Evolutionary conservation across 2,329 filamentous ascomycete genomes (phyloP).

Genomic region (Lachnellula hyalina): DNA sequence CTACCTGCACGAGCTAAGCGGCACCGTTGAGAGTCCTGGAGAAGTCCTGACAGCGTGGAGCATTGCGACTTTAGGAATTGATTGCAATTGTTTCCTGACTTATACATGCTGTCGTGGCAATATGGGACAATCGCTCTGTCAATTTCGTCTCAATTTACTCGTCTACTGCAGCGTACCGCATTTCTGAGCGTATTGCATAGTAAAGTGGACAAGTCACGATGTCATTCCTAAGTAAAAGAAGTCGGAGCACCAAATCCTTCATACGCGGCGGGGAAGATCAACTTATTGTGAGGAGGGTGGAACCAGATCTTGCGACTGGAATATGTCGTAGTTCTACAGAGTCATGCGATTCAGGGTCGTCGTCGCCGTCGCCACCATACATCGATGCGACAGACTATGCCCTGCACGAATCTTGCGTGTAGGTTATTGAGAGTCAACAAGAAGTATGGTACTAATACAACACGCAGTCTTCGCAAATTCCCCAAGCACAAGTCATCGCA

Average conservation of each 20-base stretch:
- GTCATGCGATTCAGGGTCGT: slow-evolving; percentile 12
- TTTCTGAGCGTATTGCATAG: background rate
- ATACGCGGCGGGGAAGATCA: slow-evolving; percentile 22
- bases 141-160: slow-evolving; percentile 7
- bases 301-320: slow-evolving; percentile 1
- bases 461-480: slow-evolving; percentile 22
- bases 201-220: slow-evolving; percentile 9
- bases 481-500: slow-evolving; percentile 27
- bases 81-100: slow-evolving; percentile 7
- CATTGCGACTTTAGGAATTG: background rate
- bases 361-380: slow-evolving; percentile 10
- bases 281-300: slow-evolving; percentile 14
- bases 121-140: slow-evolving; percentile 12
- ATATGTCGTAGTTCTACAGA: slow-evolving; percentile 7
- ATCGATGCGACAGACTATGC: slow-evolving; percentile 15
- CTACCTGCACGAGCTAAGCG: slow-evolving; percentile 10
- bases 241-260: slow-evolving; percentile 21
- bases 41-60: slow-evolving; percentile 15
- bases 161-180: background rate
- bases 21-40: slow-evolving; percentile 14
- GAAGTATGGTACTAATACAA: slow-evolving; percentile 5
- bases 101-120: slow-evolving; percentile 21
- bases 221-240: slow-evolving; percentile 24
- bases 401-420: slow-evolving; percentile 27
- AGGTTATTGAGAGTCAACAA: slow-evolving; percentile 4